Evolutionary conservation across 2,329 filamentous ascomycete species (phyloP).

Genomic region (Trichoderma atrobrunneum): DNA sequence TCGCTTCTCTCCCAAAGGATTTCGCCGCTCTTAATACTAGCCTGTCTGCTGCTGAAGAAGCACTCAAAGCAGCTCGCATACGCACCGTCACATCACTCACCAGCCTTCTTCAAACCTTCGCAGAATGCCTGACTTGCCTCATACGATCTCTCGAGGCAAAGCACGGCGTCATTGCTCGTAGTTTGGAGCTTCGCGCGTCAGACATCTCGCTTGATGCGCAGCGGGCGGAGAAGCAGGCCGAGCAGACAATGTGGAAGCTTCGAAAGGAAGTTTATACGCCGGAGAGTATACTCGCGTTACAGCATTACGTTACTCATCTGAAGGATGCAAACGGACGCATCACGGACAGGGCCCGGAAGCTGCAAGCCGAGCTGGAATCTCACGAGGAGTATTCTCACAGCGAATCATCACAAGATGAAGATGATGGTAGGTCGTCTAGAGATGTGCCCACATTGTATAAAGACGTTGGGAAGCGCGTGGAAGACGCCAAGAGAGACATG

Average conservation of each 20-base stretch:
- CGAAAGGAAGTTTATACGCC: slow-evolving; percentile 45
- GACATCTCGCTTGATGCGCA: slow-evolving; percentile 45
- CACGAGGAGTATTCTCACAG: slow-evolving; percentile 47
- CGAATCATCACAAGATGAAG: slow-evolving; percentile 32
- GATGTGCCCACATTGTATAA: slow-evolving; percentile 52
- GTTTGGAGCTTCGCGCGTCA: slow-evolving; percentile 49
- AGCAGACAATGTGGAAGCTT: slow-evolving; percentile 35
- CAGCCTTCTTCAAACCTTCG: slow-evolving; percentile 40
- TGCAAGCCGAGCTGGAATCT: slow-evolving; percentile 44
- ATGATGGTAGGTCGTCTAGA: slow-evolving; percentile 49
- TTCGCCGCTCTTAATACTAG: slow-evolving; percentile 37
- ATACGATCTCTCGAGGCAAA: slow-evolving; percentile 54
- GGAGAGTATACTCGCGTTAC: slow-evolving; percentile 42
- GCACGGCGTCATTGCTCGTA: slow-evolving; percentile 51
- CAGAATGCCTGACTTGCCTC: slow-evolving; percentile 40
- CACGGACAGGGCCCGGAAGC: slow-evolving; percentile 41
- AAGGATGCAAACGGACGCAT: slow-evolving; percentile 47
- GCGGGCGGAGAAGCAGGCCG: slow-evolving; percentile 39
- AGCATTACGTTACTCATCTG: slow-evolving; percentile 48
- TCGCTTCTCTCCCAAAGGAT: slow-evolving; percentile 47
- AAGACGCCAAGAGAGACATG: slow-evolving; percentile 50
- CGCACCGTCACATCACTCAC: slow-evolving; percentile 38
- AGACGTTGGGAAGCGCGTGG: slow-evolving; percentile 49
- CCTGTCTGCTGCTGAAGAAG: slow-evolving; percentile 30
- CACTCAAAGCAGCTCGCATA: slow-evolving; percentile 41